Evolutionary conservation across 176 grass and related monocot species (phyloP), one percentile per base, ranked within the genome.

Genomic region (Neostapfia colusana): DNA sequence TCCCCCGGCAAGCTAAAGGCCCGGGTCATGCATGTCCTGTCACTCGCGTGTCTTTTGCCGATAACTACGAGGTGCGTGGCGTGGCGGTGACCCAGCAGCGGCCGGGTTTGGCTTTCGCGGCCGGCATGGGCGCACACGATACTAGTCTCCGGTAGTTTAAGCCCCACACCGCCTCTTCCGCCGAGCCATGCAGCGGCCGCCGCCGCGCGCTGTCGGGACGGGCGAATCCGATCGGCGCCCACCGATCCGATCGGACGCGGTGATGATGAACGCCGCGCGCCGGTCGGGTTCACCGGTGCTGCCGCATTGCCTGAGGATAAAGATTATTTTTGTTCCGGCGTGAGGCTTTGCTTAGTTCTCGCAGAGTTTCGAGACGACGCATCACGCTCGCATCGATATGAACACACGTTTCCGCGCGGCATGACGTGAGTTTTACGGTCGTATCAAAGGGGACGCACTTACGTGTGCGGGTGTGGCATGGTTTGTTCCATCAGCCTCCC

Each of bases 51-150:
- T 26, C 21, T 3, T 24, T 15, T 62, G 55, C 37, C 75, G 48
- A 79, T 79, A 73, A 58, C 67, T 66, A 58, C 68, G 49, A 48
- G 68, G 72, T 31, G 43, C 43, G 14, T 3, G 31, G 31, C 31
- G n/a, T 18, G 46, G 46, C 18, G 46, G 46, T 49, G 46, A 15
- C 16, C 48, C 15, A 14, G 15, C 15, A 14, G 15, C 48, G 48
- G 31, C 31, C 31, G 31, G 31, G 31, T 31, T 31, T 31, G 31
- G 31, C 31, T 31, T 31, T 31, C 31, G 48, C 14, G 15, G 3
- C 53, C 31, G 50, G 50, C 53, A 63, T 77, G 43, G 63, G 80
- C 70, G 24, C 37, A 26, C 58, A 56, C 51, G 51, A 31, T 3
- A 10, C 53, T 56, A 7, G 50, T n/a, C 53, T 31, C 20, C 20